Evolutionary conservation across 495 filamentous ascomycete species (phyloP).

Genomic region (Lichenothelia convexa): DNA sequence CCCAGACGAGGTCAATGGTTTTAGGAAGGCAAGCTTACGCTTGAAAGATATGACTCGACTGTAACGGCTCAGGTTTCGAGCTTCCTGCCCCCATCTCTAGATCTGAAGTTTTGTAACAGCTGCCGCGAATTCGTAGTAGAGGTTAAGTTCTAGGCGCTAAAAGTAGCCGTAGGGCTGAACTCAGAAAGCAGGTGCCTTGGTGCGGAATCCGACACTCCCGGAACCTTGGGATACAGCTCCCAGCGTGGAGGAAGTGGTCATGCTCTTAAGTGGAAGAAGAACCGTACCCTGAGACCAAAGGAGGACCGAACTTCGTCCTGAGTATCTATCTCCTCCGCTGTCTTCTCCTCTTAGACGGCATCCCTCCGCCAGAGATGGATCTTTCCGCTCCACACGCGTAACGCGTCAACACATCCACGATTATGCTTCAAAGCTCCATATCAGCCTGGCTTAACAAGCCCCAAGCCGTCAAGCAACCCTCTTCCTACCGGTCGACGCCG

Average conservation of each 20-base stretch:
- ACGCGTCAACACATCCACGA: not conserved
- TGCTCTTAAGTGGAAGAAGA: too few species aligned
- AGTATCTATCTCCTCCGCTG: not conserved
- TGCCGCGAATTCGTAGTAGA: too few species aligned
- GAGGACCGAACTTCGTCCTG: too few species aligned
- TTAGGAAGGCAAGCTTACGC: conserved; percentile 12
- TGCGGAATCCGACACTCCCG: too few species aligned
- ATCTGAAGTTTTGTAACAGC: not conserved
- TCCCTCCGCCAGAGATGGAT: too few species aligned
- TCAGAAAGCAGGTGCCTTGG: too few species aligned
- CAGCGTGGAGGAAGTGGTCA: too few species aligned
- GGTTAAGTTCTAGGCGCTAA: too few species aligned
- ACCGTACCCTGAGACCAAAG: too few species aligned
- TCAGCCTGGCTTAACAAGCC: conserved; percentile 22
- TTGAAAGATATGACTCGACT: conserved; percentile 20
- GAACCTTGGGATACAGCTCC: too few species aligned
- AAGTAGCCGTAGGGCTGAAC: too few species aligned
- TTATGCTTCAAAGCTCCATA: conserved; percentile 21
- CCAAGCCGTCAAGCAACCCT: conserved; percentile 6
- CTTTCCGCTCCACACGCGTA: too few species aligned
- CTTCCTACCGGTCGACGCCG: conserved; percentile 1
- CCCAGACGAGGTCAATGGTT: conserved; percentile 1
- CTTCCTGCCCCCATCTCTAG: conserved; percentile 20
- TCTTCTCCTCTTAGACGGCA: not conserved
- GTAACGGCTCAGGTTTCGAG: conserved; percentile 17